These are phyloP conservation scores for Abelmoschus esculentus DNA, from an alignment of 345 rosid genomes.

Conservation along the genomic window DNA sequence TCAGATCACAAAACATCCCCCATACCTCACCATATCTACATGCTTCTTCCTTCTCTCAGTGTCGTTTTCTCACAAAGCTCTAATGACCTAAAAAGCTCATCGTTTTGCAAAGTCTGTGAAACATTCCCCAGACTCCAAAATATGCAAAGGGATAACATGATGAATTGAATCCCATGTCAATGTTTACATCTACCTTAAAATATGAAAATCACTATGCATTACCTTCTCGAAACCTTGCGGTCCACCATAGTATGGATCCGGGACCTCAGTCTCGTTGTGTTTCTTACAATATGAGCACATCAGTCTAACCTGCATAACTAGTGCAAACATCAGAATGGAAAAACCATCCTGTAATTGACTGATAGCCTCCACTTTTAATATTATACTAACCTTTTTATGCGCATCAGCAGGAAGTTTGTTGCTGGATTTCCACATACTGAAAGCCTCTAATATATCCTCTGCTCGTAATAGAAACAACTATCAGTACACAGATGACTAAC, in stretches of 20 bases:
- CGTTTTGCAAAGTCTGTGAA: neutral
- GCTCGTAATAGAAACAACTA: slow-evolving; percentile 13
- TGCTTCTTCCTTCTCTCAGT: neutral
- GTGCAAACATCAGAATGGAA: neutral
- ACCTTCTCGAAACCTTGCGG: slow-evolving; percentile 95
- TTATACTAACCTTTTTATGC: slow-evolving; percentile 51
- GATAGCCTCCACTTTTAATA: neutral
- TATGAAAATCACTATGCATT: neutral
- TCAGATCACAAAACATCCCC: neutral
- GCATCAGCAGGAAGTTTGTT: slow-evolving; percentile 62
- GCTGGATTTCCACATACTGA: slow-evolving; percentile 63
- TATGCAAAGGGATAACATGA: neutral
- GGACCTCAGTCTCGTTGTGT: slow-evolving; percentile 71
- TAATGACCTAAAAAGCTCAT: neutral
- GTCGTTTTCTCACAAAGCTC: neutral
- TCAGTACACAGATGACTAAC: neutral
- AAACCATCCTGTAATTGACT: neutral
- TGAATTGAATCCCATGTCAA: neutral
- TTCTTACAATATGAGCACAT: slow-evolving; percentile 95
- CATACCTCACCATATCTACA: neutral
- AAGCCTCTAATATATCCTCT: slow-evolving; percentile 77
- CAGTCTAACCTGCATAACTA: slow-evolving; percentile 57
- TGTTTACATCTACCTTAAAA: neutral
- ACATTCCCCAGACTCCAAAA: neutral
- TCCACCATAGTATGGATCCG: slow-evolving; percentile 93